phyloP scores from a whole-genome alignment of 352 stramenopile species.

The Albugo candida region DNA sequence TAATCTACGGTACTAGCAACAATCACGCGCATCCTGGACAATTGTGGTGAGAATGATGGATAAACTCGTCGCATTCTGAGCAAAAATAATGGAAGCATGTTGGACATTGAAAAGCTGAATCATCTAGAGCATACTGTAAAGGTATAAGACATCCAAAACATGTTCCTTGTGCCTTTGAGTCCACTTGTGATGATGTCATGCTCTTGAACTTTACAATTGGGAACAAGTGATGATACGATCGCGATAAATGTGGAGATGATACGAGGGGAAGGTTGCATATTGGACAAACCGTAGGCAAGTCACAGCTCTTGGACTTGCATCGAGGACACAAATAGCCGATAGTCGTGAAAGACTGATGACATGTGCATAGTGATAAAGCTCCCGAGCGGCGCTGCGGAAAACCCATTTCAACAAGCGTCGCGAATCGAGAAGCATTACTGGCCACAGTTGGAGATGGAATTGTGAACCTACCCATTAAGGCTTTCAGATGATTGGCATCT shows the following conservation, averaged over 20 bases:
- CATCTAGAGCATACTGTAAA: constrained; percentile 11
- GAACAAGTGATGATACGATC: constrained; percentile 98
- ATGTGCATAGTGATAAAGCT: constrained; percentile 65
- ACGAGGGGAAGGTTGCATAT: constrained; percentile 94
- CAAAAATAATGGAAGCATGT: constrained; percentile 88
- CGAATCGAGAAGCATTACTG: constrained; percentile 39
- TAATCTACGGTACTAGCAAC: background rate
- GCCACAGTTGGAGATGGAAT: constrained; percentile 82
- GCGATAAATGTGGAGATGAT: constrained; percentile 90
- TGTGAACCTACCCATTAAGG: constrained; percentile 86
- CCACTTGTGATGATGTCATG: constrained; percentile 12
- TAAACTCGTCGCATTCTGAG: constrained; percentile 93
- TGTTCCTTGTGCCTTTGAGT: constrained; percentile 17
- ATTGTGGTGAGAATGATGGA: constrained; percentile 97
- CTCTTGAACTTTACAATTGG: constrained; percentile 88
- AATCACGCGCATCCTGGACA: constrained; percentile 85
- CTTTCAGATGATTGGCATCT: constrained; percentile 82
- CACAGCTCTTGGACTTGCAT: constrained; percentile 87
- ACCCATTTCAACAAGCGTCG: constrained; percentile 69
- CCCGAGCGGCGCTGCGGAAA: constrained; percentile 60
- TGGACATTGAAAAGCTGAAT: constrained; percentile 60
- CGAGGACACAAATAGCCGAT: constrained; percentile 87
- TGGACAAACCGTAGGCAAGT: constrained; percentile 89
- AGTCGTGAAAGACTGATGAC: constrained; percentile 72
- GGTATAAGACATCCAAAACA: constrained; percentile 68